Base-by-base conservation (phyloP, 108 stramenopile genomes). In the Nitzschia sp. region DNA sequence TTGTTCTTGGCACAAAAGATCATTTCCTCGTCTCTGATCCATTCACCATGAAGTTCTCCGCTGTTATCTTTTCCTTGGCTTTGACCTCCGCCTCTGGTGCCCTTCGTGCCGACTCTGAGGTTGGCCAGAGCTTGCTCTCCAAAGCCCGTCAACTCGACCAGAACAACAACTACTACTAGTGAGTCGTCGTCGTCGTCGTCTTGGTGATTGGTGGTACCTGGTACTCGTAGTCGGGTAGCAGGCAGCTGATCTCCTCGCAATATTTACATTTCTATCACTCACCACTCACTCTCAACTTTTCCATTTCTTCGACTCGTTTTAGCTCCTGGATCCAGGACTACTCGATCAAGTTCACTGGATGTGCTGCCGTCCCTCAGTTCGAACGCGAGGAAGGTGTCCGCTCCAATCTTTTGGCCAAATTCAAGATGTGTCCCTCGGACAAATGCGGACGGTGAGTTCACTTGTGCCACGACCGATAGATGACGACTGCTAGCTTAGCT, bases 391-490 rank as follows among this genome's bases (percentile, higher is more conserved):
- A 85, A 67, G 79, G 86, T 36, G 17, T 77, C 66, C 69, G 71
- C 58, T 34, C 50, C 16, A 47, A 87, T 47, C 64, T 77, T 17
- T 69, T 91, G 29, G 87, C 85, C 19, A 83, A 86, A 59, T 91
- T 88, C 84, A 80, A 82, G 66, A 81, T 91, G 17, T 91, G 90
- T 44, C 90, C 90, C 21, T 53, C 79, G 19, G 54, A 66, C 65
- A 66, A 56, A 53, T 77, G 72, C 22, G 47, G 74, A 35, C 6
- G 38, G n/a, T n/a, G n/a, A n/a, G n/a, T n/a, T n/a, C n/a, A n/a
- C n/a, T n/a, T n/a, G n/a, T n/a, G n/a, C n/a, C n/a, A n/a, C n/a
- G n/a, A n/a, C n/a, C n/a, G n/a, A n/a, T n/a, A n/a, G n/a, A n/a
- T n/a, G n/a, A n/a, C n/a, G n/a, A n/a, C n/a, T n/a, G n/a, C n/a